Conservation (phyloP, 2,329 filamentous ascomycete species). For the Leptographium wingfieldii region DNA sequence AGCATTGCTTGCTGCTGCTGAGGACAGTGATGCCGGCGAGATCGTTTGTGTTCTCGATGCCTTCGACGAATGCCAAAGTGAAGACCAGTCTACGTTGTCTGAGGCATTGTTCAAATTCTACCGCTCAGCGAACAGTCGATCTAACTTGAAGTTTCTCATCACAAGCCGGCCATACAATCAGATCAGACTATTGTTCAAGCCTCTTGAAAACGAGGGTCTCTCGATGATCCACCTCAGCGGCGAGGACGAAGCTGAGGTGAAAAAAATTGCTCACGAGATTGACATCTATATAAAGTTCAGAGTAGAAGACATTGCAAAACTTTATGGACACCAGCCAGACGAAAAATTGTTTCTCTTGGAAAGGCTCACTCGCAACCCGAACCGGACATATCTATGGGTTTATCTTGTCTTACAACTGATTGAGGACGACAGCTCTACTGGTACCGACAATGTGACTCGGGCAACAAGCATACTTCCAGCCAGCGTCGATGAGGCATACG, state of each 20-base stretch:
- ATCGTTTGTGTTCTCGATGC: constrained; percentile 4
- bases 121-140: constrained; percentile 2
- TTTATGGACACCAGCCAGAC: neutral
- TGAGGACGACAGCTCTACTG: neutral
- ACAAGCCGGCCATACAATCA: constrained; percentile 22
- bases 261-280: constrained; percentile 16
- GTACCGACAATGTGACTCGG: too few species aligned
- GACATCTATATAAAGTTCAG: constrained; percentile 10
- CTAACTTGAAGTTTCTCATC: constrained; percentile 14
- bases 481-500: constrained; percentile 21
- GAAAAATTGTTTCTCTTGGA: constrained; percentile 1
- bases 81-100: neutral
- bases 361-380: constrained; percentile 7
- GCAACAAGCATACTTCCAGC: constrained; percentile 9
- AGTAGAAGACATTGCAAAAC: neutral
- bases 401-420: constrained; percentile 13
- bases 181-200: too few species aligned
- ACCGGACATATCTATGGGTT: constrained; percentile 17
- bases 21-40: neutral
- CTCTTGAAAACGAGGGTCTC: neutral
- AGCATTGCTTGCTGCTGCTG: neutral
- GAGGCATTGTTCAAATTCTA: neutral
- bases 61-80: neutral
- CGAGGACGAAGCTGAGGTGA: constrained; percentile 15
- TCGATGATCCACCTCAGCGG: constrained; percentile 20